Evolutionary conservation across 768 basidiomycete genomes (phyloP).

Genomic region (Grammothele lineata): DNA sequence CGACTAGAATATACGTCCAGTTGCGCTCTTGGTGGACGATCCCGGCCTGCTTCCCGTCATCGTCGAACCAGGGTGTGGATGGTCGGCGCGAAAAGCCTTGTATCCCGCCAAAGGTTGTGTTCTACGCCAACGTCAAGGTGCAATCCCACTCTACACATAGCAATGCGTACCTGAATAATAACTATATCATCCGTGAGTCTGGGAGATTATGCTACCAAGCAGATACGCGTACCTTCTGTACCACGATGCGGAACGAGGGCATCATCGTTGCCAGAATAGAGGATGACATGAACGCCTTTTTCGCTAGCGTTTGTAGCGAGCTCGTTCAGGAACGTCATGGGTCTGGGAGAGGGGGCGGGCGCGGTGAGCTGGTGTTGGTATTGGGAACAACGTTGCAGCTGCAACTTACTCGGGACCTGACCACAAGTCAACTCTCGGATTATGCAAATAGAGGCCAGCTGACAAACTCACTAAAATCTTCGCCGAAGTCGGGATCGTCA

Average conservation of each 20-base stretch:
- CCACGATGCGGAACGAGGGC: conserved; percentile 51
- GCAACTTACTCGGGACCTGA: conserved; percentile 33
- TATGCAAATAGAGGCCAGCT: no score
- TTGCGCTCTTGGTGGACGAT: conserved; percentile 75
- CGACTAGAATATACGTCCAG: conserved; percentile 40
- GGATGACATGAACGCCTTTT: conserved; percentile 45
- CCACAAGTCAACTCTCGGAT: neutral
- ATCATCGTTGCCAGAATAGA: conserved; percentile 71
- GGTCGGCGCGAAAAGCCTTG: conserved; percentile 71
- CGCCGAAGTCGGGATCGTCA: conserved; percentile 1
- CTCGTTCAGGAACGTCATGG: conserved; percentile 59
- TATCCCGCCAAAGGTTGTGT: conserved; percentile 77
- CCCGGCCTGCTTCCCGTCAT: conserved; percentile 54
- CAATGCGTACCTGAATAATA: conserved; percentile 44
- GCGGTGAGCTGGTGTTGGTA: neutral
- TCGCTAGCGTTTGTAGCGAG: conserved; percentile 59
- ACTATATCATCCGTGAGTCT: conserved; percentile 1
- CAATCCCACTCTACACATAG: neutral
- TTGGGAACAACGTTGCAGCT: neutral
- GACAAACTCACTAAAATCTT: neutral
- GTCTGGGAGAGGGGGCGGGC: conserved; percentile 34
- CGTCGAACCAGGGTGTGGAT: conserved; percentile 63
- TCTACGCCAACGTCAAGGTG: conserved; percentile 33
- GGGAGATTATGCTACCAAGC: no score
- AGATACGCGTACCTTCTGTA: conserved; percentile 68